Conservation (phyloP, 805 yeast genomes). For the Sugiyamaella boreocaroliniensis region DNA sequence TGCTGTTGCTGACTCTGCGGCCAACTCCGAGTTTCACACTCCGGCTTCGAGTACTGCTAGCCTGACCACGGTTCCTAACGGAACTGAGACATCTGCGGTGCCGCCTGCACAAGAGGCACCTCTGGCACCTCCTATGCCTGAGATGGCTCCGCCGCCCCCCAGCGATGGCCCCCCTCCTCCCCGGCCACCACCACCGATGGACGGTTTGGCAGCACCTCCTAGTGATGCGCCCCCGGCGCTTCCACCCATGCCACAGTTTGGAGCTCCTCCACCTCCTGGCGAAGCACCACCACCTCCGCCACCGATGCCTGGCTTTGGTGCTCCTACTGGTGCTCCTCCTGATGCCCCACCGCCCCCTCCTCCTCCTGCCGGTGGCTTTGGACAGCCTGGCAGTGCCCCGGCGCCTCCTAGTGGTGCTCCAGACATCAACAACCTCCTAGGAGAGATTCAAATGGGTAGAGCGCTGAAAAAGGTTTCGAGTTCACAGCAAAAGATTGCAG, state of each 20-base stretch:
- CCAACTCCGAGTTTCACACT: slow-evolving; percentile 4
- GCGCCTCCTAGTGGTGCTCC: slow-evolving; percentile 27
- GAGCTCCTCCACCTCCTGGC: slow-evolving; percentile 20
- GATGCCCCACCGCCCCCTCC: slow-evolving; percentile 33
- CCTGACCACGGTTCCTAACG: slow-evolving; percentile 15
- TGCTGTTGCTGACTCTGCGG: neutral
- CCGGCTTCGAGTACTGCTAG: slow-evolving; percentile 21
- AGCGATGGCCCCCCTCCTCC: slow-evolving; percentile 27
- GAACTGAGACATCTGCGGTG: slow-evolving; percentile 20
- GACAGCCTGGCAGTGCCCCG: slow-evolving; percentile 29
- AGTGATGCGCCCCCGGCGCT: slow-evolving; percentile 17
- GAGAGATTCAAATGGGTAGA: slow-evolving; percentile 31
- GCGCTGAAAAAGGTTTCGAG: slow-evolving; percentile 28
- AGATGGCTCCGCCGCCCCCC: slow-evolving; percentile 27
- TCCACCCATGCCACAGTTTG: slow-evolving; percentile 22
- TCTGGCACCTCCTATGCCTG: slow-evolving; percentile 8
- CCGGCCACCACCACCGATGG: slow-evolving; percentile 30
- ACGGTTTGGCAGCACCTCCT: slow-evolving; percentile 31
- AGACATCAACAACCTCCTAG: slow-evolving; percentile 26
- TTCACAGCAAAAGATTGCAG: slow-evolving; percentile 24
- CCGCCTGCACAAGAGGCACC: slow-evolving; percentile 24
- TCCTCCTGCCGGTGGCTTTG: slow-evolving; percentile 31
- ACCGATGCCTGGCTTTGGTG: slow-evolving; percentile 27
- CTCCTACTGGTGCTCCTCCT: slow-evolving; percentile 31
- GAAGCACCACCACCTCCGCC: slow-evolving; percentile 35